phyloP scores from a whole-genome alignment of 331 rosid genomes.

The Cucumis variabilis region DNA sequence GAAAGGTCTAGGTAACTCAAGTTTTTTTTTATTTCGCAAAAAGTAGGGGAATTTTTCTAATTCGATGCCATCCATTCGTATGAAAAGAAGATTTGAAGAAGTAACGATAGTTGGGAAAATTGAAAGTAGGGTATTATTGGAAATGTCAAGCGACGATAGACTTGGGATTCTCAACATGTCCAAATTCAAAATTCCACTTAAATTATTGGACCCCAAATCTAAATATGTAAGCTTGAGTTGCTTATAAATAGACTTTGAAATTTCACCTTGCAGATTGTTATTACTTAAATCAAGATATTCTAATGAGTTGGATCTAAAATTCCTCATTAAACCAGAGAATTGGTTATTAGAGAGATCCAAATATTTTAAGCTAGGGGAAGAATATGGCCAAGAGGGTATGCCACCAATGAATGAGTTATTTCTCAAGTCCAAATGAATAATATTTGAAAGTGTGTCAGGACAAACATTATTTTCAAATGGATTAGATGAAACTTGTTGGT shows the following conservation, averaged over 20 bases:
- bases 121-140: neutral
- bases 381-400: constrained; percentile 3
- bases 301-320: neutral
- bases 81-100: too few relatives aligned
- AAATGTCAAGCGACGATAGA: neutral
- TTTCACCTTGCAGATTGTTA: neutral
- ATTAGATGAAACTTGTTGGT: neutral
- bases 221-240: too few relatives aligned
- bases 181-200: neutral
- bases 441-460: too few relatives aligned
- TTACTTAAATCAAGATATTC: neutral
- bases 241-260: neutral
- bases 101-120: neutral
- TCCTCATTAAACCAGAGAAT: neutral
- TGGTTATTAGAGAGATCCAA: neutral
- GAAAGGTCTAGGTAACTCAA: too few relatives aligned
- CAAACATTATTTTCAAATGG: neutral
- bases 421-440: too few relatives aligned
- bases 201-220: neutral
- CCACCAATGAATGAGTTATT: neutral
- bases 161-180: neutral
- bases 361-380: neutral
- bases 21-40: too few relatives aligned
- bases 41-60: too few relatives aligned
- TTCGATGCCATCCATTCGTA: too few relatives aligned